Evolutionary conservation across 805 yeast genomes (phyloP).

Genomic region (Saturnispora gosingensis): DNA sequence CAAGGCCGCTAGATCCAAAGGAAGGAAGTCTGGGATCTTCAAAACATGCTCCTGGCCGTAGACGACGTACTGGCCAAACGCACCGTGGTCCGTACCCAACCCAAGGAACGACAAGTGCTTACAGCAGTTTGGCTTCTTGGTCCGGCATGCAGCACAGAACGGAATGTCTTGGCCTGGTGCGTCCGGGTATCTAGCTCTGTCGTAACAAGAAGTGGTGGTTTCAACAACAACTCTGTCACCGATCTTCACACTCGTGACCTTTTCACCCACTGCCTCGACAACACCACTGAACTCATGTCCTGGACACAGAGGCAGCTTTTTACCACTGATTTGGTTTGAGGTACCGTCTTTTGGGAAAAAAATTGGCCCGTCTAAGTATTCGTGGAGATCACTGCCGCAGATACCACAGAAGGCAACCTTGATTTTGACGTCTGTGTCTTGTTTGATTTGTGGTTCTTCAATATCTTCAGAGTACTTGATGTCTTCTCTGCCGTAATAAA

Average conservation of each 20-base stretch:
- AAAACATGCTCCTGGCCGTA: slow-evolving; percentile 29
- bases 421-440: slow-evolving; percentile 24
- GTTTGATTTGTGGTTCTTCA: slow-evolving; percentile 19
- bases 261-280: slow-evolving; percentile 34
- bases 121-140: slow-evolving; percentile 39
- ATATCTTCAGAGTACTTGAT: slow-evolving; percentile 31
- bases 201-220: slow-evolving; percentile 45
- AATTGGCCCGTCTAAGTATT: slow-evolving; percentile 49
- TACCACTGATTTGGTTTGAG: slow-evolving; percentile 32
- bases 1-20: slow-evolving; percentile 36
- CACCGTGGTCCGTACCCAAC: slow-evolving; percentile 42
- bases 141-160: slow-evolving; percentile 35
- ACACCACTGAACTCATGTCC: slow-evolving; percentile 30
- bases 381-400: slow-evolving; percentile 56
- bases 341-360: slow-evolving; percentile 32
- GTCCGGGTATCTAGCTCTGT: slow-evolving; percentile 26
- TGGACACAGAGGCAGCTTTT: slow-evolving; percentile 26
- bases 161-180: slow-evolving; percentile 21
- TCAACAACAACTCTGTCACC: slow-evolving; percentile 59
- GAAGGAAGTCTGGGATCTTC: slow-evolving; percentile 24
- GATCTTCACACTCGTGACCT: slow-evolving; percentile 33
- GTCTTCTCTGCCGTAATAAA: slow-evolving; percentile 38
- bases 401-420: slow-evolving; percentile 44
- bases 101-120: slow-evolving; percentile 36
- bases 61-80: slow-evolving; percentile 33